Base-by-base conservation (phyloP, 768 basidiomycete genomes). In the Crucibulum laeve region DNA sequence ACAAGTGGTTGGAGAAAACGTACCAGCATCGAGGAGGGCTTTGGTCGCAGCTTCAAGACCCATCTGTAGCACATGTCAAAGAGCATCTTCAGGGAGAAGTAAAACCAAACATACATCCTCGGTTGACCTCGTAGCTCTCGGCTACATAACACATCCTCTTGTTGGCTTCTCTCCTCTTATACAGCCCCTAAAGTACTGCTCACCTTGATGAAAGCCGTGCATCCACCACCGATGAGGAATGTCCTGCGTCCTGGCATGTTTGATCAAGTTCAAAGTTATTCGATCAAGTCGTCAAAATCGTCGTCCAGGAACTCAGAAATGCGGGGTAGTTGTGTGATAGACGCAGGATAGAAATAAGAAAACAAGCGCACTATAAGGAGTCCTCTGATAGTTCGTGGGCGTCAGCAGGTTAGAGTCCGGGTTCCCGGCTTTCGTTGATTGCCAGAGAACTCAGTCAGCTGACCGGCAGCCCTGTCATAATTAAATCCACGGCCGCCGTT, bases 31-130 rank as follows among this genome's bases (percentile, higher is more conserved):
- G 13, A 92, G 76, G 18, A 92, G 71, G 0, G 91, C 90, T 53
- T 93, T 92, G 1, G 87, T 89, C 1, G 86, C 78, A 1, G 91
- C 91, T 60, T 92, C 91, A 33, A 91, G 68, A 4, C 88, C 89
- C 84, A 92, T 90, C 84, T 89, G 54, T 28, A 14, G 17, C 11
- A 17, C n/a, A 30, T 25, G 13, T 2, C 40, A n/a, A 18, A 4
- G 11, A 21, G 10, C 17, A 17, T 21, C 25, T 42, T 28, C 15
- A 43, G 13, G 14, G 4, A 19, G 28, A 35, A 18, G 21, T 18
- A 13, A 15, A 14, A 18, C 13, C 25, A 23, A 30, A 8, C 18
- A 39, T 61, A 84, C 85, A 52, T 91, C 86, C 48, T 88, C 84
- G 0, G 86, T 86, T 4, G 74, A 69, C 58, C 86, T 75, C 41